Evolutionary conservation across 1,139 yeast species (phyloP), one percentile per base, ranked within the genome.

Genomic region (Diutina neorugosa): DNA sequence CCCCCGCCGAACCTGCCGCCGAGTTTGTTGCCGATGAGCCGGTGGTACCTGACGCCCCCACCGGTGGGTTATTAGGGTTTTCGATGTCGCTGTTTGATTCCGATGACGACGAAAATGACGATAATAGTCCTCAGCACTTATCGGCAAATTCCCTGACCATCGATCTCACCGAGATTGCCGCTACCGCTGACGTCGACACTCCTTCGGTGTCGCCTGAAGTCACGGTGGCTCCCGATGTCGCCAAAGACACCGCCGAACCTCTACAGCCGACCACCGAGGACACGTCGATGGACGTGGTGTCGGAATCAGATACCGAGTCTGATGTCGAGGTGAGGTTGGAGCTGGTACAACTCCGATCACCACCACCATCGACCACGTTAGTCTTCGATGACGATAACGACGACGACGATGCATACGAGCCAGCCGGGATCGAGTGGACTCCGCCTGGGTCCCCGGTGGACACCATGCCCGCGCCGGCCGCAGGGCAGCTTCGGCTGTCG

Each of bases 51-150:
- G 43, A 43, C 1, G 14, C 46, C 3, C 46, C 46, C 14, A 19
- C 46, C 46, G 21, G 25, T 0, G 50, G 50, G 4, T 25, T 46
- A 11, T 12, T 46, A 8, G 50, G 50, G 31, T 46, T 46, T 5
- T 46, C 50, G 21, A 46, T 46, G 50, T 46, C 50, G 16, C 50
- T 46, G 50, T 46, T 46, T 46, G 50, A 46, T 16, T 46, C 50
- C 11, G 50, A 46, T 19, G 50, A 46, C 20, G 50, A 46, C 19
- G 50, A 46, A 18, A 46, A 46, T 18, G 50, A 46, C 27, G 50
- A n/a, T 12, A 46, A 46, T 19, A 46, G 50, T 18, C 50, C 50
- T 3, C 50, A 46, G 18, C 34, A 46, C 20, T n/a, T 31, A 2
- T 40, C 43, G 1, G 20, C 43, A 4, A 40, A n/a, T 8, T 40